Evolutionary conservation across 2,329 filamentous ascomycete genomes (phyloP), one percentile per base, ranked within the genome.

Genomic region (Colletotrichum cuscutae): DNA sequence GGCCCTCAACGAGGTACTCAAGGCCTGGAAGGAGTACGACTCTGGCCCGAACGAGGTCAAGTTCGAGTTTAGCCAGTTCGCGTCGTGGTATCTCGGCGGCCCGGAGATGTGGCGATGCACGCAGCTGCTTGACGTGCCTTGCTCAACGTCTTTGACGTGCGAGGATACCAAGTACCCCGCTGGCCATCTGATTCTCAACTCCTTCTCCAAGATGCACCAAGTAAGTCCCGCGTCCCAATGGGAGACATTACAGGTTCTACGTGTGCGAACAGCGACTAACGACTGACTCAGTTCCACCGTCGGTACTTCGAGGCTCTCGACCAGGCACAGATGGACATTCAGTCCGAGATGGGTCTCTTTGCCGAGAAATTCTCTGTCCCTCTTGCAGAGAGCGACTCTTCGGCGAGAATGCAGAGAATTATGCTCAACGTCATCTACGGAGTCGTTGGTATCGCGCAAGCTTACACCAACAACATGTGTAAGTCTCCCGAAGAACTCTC

Each of bases 21-120:
- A 19, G 4, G 65, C 46, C 1, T 68, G 66, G 66, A 32, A n/a
- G 24, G 54, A 68, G 19, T 68, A 68, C 26, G 19, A n/a, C 12
- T 35, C 5, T 11, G 32, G 9, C 49, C 66, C 5, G 5, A 64
- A 64, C 13, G 32, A 64, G 26, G 52, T 64, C 66, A 64, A 56
- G 13, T 68, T 68, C n/a, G 59, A 68, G 66, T 68, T 68, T 52
- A 68, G 66, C 35, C 37, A 68, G 59, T 68, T 57, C 15, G 66
- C 28, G 3, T 68, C 66, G 0, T 68, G 66, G 66, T 68, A 30
- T 9, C 46, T 68, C 22, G 66, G 66, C 5, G 66, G 66, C 1
- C 66, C 66, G 1, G 66, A 68, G 66, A 22, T 22, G 22, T 68
- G 66, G 66, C 66, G 60, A 15, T 68, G 66, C 66, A 30, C 60